phyloP scores from a whole-genome alignment of 2,329 filamentous ascomycete genomes.

The Aspergillus cejpii region DNA sequence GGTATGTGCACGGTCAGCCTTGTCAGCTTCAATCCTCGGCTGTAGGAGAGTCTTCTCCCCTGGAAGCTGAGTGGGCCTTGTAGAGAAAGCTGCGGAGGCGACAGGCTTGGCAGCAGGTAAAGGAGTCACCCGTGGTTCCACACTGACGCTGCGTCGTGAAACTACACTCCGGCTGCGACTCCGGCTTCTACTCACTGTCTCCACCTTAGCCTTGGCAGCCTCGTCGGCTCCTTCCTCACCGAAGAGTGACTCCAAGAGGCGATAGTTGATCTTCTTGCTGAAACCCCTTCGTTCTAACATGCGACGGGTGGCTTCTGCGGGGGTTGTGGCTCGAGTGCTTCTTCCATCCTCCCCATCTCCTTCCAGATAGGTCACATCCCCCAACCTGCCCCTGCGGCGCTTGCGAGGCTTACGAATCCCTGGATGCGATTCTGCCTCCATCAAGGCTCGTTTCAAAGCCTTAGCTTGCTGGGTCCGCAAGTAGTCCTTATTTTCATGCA shows the following conservation, averaged over 20 bases:
- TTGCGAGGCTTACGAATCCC: constrained; percentile 44
- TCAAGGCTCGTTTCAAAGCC: constrained; percentile 63
- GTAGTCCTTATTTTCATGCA: constrained; percentile 91
- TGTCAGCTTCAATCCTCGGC: constrained; percentile 5
- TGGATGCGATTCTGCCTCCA: constrained; percentile 43
- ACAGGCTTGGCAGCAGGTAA: constrained; percentile 12
- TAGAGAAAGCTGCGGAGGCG: constrained; percentile 11
- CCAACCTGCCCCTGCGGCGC: constrained; percentile 43
- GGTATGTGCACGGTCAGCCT: constrained; percentile 11
- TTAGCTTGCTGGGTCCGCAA: constrained; percentile 80
- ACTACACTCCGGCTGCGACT: constrained; percentile 32
- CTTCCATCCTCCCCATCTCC: constrained; percentile 53
- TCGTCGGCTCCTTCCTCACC: constrained; percentile 32
- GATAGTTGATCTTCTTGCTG: constrained; percentile 69
- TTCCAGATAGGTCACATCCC: constrained; percentile 42
- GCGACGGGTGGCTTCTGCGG: constrained; percentile 61
- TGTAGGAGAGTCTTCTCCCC: constrained; percentile 2
- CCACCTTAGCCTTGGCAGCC: constrained; percentile 24
- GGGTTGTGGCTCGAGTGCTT: constrained; percentile 58
- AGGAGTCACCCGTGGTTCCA: constrained; percentile 20
- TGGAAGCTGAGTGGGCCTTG: constrained; percentile 4
- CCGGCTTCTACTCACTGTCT: constrained; percentile 26
- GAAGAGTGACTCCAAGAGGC: constrained; percentile 36
- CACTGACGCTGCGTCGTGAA: constrained; percentile 27
- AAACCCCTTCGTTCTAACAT: constrained; percentile 62